These are phyloP conservation scores for Sporothrix sp. DNA, from an alignment of 2,329 filamentous ascomycete species.

Conservation along the genomic window DNA sequence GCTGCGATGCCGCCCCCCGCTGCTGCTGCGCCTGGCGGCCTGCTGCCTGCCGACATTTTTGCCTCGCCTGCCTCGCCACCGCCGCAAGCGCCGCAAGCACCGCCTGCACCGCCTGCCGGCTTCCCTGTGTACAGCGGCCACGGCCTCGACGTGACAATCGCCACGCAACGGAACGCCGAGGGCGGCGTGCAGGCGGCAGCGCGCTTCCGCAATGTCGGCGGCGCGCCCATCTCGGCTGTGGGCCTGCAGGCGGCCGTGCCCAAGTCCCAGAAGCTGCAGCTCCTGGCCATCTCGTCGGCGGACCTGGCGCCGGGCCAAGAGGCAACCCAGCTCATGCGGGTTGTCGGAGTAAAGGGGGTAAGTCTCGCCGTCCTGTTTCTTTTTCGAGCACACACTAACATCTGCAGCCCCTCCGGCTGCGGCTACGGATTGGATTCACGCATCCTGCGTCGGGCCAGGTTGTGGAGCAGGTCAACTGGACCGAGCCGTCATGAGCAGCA, in stretches of 20 bases:
- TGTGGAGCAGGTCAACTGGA: conserved; percentile 94
- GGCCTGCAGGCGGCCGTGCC: conserved; percentile 91
- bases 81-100: conserved; percentile 22
- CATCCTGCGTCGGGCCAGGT: conserved; percentile 61
- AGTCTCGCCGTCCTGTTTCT: conserved; percentile 35
- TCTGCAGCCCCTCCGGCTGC: conserved; percentile 68
- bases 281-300: conserved; percentile 77
- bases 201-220: conserved; percentile 70
- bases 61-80: conserved; percentile 39
- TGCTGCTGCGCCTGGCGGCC: conserved; percentile 30
- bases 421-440: conserved; percentile 73
- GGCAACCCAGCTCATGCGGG: conserved; percentile 83
- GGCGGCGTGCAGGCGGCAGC: conserved; percentile 72
- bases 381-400: conserved; percentile 1
- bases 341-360: conserved; percentile 79
- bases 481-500: conserved; percentile 50
- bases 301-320: conserved; percentile 70
- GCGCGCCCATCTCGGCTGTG: conserved; percentile 59
- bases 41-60: conserved; percentile 40
- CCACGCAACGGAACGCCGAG: conserved; percentile 73
- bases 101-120: conserved; percentile 33
- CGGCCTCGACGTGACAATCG: conserved; percentile 68
- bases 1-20: conserved; percentile 30
- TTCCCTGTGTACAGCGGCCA: conserved; percentile 80
- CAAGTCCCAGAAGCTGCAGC: conserved; percentile 87